Percentiles rank a stretch among this genome's conserved stretches.
Conservation (phyloP, 768 basidiomycete species). For the Hericium rajendrae region DNA sequence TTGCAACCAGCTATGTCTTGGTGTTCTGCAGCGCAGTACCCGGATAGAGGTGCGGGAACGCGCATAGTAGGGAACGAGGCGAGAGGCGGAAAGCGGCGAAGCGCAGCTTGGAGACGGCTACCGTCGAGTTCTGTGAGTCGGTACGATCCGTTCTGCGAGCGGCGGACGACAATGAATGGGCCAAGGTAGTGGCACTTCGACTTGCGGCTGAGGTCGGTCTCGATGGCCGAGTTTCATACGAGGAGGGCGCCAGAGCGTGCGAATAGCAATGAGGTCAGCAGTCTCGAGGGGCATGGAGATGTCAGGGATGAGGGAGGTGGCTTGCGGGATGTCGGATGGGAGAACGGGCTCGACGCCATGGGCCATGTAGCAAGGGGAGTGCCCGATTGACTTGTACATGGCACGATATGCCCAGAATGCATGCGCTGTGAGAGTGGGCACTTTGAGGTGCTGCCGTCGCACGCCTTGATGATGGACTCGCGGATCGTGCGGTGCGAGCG, state of each 20-base stretch:
- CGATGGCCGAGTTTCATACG: conserved; percentile 19
- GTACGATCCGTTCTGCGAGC: conserved; percentile 17
- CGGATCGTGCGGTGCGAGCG: conserved; percentile 21
- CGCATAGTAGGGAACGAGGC: too few species aligned
- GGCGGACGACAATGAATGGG: conserved; percentile 17
- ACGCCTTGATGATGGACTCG: conserved; percentile 26
- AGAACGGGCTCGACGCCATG: conserved; percentile 14
- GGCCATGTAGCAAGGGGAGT: conserved; percentile 19
- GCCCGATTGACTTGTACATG: conserved; percentile 18
- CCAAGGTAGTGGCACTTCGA: conserved; percentile 18
- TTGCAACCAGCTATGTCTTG: too few species aligned
- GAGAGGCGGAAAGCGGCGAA: too few species aligned
- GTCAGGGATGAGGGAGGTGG: conserved; percentile 8
- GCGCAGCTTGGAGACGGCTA: too few species aligned
- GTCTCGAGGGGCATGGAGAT: background rate
- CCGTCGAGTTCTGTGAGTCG: conserved; percentile 20
- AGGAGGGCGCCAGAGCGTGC: conserved; percentile 15
- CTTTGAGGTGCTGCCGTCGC: conserved; percentile 20
- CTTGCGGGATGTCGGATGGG: conserved; percentile 16
- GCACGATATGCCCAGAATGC: conserved; percentile 31
- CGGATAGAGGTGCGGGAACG: too few species aligned
- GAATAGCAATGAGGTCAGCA: conserved; percentile 6
- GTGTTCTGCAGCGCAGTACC: too few species aligned
- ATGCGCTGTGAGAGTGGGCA: conserved; percentile 20
- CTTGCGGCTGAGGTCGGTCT: conserved; percentile 19